phyloP scores from a whole-genome alignment of 1,139 yeast species.

The Yamadazyma dendronema region DNA sequence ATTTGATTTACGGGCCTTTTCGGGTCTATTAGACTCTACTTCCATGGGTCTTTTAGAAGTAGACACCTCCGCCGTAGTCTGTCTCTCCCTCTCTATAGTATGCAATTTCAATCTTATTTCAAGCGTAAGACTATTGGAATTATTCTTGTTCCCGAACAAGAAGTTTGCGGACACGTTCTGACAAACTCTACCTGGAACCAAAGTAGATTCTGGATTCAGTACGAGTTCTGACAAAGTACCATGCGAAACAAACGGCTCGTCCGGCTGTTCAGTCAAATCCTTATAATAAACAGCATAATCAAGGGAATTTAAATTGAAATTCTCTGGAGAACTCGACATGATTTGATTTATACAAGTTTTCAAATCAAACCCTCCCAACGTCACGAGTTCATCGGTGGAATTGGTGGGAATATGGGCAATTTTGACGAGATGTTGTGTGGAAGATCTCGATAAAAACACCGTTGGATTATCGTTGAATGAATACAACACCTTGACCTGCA shows the following conservation, averaged over 20 bases:
- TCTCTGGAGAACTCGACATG: conserved; percentile 55
- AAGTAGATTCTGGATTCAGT: conserved; percentile 24
- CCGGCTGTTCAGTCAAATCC: conserved; percentile 68
- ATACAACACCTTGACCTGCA: conserved; percentile 58
- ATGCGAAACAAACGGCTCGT: conserved; percentile 74
- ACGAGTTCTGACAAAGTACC: conserved; percentile 56
- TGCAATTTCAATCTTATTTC: conserved; percentile 64
- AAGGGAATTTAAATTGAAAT: conserved; percentile 42
- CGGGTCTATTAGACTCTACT: not conserved
- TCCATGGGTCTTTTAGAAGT: not conserved
- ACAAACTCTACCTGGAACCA: conserved; percentile 71
- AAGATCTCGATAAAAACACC: conserved; percentile 58
- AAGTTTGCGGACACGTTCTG: conserved; percentile 60
- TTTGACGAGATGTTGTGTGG: conserved; percentile 42
- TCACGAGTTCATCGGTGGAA: conserved; percentile 33
- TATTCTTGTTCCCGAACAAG: conserved; percentile 44
- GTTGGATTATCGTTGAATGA: conserved; percentile 58
- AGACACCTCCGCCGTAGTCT: conserved; percentile 21
- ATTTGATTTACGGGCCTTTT: conserved; percentile 4
- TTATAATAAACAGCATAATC: conserved; percentile 73
- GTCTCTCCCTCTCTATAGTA: conserved; percentile 27
- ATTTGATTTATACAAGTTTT: conserved; percentile 52
- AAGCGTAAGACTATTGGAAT: conserved; percentile 51
- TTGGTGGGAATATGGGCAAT: conserved; percentile 38
- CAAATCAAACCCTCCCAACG: conserved; percentile 58